phyloP scores from a whole-genome alignment of 2,329 filamentous ascomycete species.

The Mycosphaerella arachidis region DNA sequence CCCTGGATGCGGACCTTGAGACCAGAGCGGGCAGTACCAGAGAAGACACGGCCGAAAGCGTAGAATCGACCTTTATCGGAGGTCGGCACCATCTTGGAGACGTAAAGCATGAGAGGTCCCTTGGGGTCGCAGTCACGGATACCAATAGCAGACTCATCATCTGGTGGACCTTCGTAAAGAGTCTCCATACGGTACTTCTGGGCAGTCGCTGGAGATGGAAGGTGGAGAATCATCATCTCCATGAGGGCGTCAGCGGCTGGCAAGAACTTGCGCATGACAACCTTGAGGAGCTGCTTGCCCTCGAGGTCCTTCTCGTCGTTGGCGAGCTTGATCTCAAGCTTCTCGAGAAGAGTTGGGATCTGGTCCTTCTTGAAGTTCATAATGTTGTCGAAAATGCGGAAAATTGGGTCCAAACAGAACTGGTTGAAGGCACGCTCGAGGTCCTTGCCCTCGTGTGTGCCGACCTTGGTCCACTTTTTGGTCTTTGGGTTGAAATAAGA shows the following conservation, averaged over 20 bases:
- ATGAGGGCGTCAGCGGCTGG: slow-evolving; percentile 95
- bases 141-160: slow-evolving; percentile 89
- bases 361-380: slow-evolving; percentile 99
- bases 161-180: slow-evolving; percentile 93
- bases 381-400: slow-evolving; percentile 94
- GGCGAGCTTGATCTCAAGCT: slow-evolving; percentile 91
- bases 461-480: slow-evolving; percentile 98
- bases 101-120: slow-evolving; percentile 98
- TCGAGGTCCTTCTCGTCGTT: slow-evolving; percentile 85
- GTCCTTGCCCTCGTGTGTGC: slow-evolving; percentile 75
- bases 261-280: slow-evolving; percentile 97
- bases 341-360: slow-evolving; percentile 73
- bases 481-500: slow-evolving; percentile 99
- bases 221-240: slow-evolving; percentile 99
- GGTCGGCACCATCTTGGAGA: slow-evolving; percentile 99
- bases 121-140: slow-evolving; percentile 99
- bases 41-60: slow-evolving; percentile 99
- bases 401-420: slow-evolving; percentile 99
- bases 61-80: slow-evolving; percentile 99
- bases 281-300: slow-evolving; percentile 97
- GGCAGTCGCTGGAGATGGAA: slow-evolving; percentile 91
- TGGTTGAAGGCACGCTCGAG: slow-evolving; percentile 99
- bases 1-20: slow-evolving; percentile 99
- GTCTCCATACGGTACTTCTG: slow-evolving; percentile 98
- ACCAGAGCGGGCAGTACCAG: slow-evolving; percentile 95